A percentile compares a stretch with the other conserved stretches of the same genome.
These are phyloP conservation scores for Sugiyamaella qingdaonensis DNA, from an alignment of 805 yeast species.

Conservation along the genomic window DNA sequence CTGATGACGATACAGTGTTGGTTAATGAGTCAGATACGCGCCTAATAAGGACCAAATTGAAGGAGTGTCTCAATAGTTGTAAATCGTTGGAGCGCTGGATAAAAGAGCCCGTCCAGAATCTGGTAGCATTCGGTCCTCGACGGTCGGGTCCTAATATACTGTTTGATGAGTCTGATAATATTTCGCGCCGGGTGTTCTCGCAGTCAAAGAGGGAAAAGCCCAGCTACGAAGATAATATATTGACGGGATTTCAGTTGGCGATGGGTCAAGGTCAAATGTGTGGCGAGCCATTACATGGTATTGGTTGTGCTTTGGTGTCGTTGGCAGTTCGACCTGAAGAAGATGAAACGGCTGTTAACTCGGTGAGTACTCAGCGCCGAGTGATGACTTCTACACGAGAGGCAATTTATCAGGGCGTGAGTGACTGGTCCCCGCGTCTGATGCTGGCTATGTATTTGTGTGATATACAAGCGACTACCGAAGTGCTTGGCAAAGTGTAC, in stretches of 20 bases:
- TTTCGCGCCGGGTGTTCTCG: constrained; percentile 35
- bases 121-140: constrained; percentile 73
- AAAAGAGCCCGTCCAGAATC: constrained; percentile 33
- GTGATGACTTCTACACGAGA: constrained; percentile 70
- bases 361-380: constrained; percentile 51
- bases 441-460: constrained; percentile 91
- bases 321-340: constrained; percentile 22
- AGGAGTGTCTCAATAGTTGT: background rate
- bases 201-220: background rate
- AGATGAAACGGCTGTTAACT: constrained; percentile 23
- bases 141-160: constrained; percentile 71
- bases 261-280: constrained; percentile 83
- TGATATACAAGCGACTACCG: constrained; percentile 93
- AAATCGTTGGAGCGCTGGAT: constrained; percentile 6
- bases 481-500: constrained; percentile 91
- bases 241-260: constrained; percentile 84
- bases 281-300: constrained; percentile 83
- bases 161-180: constrained; percentile 45
- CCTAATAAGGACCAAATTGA: constrained; percentile 26
- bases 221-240: constrained; percentile 55
- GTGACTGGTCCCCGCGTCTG: constrained; percentile 83
- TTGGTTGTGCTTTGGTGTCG: constrained; percentile 49
- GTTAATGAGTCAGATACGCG: constrained; percentile 20
- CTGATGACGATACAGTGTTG: constrained; percentile 9
- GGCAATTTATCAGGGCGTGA: constrained; percentile 61